These are phyloP conservation scores for Protoeuglena noctilucae DNA, from an alignment of 139 green algal genomes.

Conservation along the genomic window DNA sequence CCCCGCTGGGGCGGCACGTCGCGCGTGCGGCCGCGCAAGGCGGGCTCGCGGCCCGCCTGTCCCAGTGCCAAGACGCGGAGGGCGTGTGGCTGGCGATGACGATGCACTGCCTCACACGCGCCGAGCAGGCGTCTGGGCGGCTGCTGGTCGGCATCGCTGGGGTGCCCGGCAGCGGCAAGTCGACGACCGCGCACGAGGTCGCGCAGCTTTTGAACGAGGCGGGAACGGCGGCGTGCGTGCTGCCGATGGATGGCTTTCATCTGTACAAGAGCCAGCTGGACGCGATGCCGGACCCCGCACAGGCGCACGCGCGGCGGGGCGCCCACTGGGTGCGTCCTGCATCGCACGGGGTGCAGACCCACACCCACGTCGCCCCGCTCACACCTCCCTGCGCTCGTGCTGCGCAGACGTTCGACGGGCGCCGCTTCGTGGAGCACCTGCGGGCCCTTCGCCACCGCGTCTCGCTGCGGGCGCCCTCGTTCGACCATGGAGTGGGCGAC, in stretches of 20 bases:
- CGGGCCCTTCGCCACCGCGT: slow-evolving; percentile 8
- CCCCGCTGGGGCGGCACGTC: no score
- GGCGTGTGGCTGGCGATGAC: no score
- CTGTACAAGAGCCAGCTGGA: slow-evolving; percentile 59
- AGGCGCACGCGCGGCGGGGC: slow-evolving; percentile 39
- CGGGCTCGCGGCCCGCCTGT: no score
- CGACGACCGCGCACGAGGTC: slow-evolving; percentile 42
- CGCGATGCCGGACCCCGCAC: slow-evolving; percentile 40
- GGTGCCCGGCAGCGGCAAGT: slow-evolving; percentile 57
- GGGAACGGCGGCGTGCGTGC: background rate
- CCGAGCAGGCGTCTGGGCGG: background rate
- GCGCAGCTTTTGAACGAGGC: slow-evolving; percentile 22
- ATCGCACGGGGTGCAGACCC: no score
- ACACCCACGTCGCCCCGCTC: no score
- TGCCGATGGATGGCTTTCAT: slow-evolving; percentile 55
- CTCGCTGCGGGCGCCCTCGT: slow-evolving; percentile 52
- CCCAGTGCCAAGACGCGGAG: no score
- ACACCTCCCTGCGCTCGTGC: no score
- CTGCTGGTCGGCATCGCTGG: slow-evolving; percentile 64
- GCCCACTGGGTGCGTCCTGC: no score
- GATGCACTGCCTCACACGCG: no score
- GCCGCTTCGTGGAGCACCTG: slow-evolving; percentile 42
- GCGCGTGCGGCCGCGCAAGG: no score
- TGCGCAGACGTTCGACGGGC: slow-evolving; percentile 74
- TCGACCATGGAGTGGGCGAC: slow-evolving; percentile 70